phyloP scores from a whole-genome alignment of 1,284 basidiomycete species.

The Rhodotorula glutinis region DNA sequence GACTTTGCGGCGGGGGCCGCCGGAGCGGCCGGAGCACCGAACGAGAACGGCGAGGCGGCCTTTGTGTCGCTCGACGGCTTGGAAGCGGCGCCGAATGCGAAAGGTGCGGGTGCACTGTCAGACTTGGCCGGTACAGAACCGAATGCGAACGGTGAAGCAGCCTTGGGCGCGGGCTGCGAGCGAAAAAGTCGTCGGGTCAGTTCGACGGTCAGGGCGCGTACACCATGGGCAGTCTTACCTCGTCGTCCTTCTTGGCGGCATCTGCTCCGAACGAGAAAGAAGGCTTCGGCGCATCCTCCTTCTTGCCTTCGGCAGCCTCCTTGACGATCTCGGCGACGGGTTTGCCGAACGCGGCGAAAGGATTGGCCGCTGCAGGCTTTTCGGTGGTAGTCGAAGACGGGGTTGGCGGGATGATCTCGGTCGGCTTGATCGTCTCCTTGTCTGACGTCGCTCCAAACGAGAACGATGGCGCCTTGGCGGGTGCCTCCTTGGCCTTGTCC shows the following conservation, averaged over 20 bases:
- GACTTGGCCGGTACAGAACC: slow-evolving; percentile 13
- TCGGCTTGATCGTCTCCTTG: slow-evolving; percentile 5
- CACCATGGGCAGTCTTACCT: not conserved
- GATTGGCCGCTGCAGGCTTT: slow-evolving; percentile 19
- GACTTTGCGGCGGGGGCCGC: not conserved
- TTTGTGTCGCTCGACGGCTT: not conserved
- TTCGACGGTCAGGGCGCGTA: no score
- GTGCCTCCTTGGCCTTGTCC: slow-evolving; percentile 4
- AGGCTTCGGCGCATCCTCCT: not conserved
- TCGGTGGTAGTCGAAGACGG: not conserved
- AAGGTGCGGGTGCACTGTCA: slow-evolving; percentile 5
- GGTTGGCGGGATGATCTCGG: slow-evolving; percentile 6
- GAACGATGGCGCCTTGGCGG: slow-evolving; percentile 8
- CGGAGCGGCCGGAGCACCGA: slow-evolving; percentile 13
- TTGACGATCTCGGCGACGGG: slow-evolving; percentile 17
- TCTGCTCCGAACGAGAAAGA: slow-evolving; percentile 4
- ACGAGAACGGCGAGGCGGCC: slow-evolving; percentile 23
- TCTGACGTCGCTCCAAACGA: slow-evolving; percentile 15
- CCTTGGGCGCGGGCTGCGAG: not conserved
- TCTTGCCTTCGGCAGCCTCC: not conserved
- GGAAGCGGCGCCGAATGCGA: slow-evolving; percentile 22
- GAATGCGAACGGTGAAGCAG: slow-evolving; percentile 24
- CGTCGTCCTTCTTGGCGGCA: slow-evolving; percentile 1
- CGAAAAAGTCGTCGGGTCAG: no score
- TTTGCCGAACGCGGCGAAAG: slow-evolving; percentile 38